Conservation (phyloP, 352 stramenopile species). For the Globisporangium nodosum region DNA sequence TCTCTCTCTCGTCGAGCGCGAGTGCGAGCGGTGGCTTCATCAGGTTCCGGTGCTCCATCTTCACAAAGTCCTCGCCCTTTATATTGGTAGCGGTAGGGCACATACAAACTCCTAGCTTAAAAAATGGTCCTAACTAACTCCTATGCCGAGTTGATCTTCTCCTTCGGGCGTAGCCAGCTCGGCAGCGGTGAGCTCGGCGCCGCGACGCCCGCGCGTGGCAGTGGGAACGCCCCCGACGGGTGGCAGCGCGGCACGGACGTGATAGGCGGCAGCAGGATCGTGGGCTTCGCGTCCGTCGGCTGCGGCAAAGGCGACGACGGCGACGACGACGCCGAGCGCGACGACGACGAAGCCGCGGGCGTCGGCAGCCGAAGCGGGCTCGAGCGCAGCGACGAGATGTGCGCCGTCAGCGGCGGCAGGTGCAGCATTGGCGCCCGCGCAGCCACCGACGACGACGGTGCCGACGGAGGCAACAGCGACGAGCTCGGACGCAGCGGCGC, state of each 20-base stretch:
- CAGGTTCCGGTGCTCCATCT: too few relatives aligned
- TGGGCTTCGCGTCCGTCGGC: constrained; percentile 2
- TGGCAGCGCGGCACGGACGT: constrained; percentile 12
- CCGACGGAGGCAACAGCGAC: neutral
- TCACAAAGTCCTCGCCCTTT: too few relatives aligned
- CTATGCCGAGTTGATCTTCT: constrained; percentile 13
- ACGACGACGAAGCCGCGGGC: neutral
- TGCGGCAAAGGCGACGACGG: neutral
- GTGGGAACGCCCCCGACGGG: neutral
- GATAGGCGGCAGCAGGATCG: constrained; percentile 13
- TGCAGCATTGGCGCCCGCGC: constrained; percentile 4
- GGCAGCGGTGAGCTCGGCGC: neutral
- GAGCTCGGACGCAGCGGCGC: constrained; percentile 2
- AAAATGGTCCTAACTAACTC: neutral
- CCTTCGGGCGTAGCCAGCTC: constrained; percentile 8
- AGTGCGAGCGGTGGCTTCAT: too few relatives aligned
- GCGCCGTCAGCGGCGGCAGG: constrained; percentile 7
- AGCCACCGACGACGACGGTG: neutral
- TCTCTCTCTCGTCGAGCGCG: too few relatives aligned
- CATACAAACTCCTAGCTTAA: too few relatives aligned
- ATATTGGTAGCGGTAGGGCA: too few relatives aligned
- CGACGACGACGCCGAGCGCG: neutral
- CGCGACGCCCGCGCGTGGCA: neutral
- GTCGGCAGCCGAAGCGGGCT: neutral
- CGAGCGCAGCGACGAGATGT: constrained; percentile 4